Evolutionary conservation across 2,329 filamentous ascomycete genomes (phyloP).

Genomic region (Aspergillus pseudonomiae): DNA sequence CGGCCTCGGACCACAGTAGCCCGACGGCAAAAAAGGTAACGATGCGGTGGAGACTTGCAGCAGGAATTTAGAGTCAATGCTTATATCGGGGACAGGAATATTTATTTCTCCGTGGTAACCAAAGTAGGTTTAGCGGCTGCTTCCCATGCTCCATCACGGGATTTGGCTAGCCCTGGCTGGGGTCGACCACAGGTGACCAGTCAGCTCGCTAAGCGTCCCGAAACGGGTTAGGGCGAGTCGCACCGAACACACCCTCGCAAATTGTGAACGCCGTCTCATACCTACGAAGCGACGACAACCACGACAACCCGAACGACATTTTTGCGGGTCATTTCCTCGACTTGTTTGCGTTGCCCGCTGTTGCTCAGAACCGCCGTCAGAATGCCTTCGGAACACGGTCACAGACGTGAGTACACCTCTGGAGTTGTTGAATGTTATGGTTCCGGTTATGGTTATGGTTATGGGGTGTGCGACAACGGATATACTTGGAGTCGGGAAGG

Average conservation of each 20-base stretch:
- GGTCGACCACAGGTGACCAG: conserved; percentile 14
- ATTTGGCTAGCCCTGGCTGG: conserved; percentile 37
- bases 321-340: conserved; percentile 45
- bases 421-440: conserved; percentile 21
- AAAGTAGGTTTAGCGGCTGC: conserved; percentile 22
- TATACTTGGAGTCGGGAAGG: conserved; percentile 14
- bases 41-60: conserved; percentile 21
- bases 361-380: conserved; percentile 59
- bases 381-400: conserved; percentile 86
- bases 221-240: conserved; percentile 39
- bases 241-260: conserved; percentile 41
- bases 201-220: conserved; percentile 40
- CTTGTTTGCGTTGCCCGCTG: conserved; percentile 45
- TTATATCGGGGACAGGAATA: conserved; percentile 20
- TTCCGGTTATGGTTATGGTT: neutral
- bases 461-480: conserved; percentile 12
- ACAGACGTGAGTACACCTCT: conserved; percentile 73
- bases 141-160: conserved; percentile 31
- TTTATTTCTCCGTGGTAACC: conserved; percentile 10
- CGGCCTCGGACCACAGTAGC: conserved; percentile 35
- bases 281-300: conserved; percentile 46
- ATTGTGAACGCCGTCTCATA: conserved; percentile 37
- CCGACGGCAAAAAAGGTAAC: conserved; percentile 29
- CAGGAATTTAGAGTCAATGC: conserved; percentile 12
- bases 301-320: conserved; percentile 46